These are phyloP conservation scores for Cladosporium colombiae DNA, from an alignment of 2,329 filamentous ascomycete genomes.

Conservation along the genomic window DNA sequence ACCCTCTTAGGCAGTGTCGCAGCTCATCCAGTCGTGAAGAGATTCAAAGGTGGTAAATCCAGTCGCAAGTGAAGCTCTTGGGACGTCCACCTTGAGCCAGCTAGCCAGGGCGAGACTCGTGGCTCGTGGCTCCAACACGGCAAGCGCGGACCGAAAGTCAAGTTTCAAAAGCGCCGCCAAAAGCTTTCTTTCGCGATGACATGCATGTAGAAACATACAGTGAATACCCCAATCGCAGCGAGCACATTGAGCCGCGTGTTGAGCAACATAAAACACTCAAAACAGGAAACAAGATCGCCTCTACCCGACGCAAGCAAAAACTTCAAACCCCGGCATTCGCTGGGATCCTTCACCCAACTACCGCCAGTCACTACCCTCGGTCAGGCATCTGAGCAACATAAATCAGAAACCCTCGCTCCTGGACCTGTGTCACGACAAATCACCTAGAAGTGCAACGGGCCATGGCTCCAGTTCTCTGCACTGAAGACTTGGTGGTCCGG, in stretches of 20 bases:
- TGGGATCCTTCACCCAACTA: neutral
- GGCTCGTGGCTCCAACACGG: constrained; percentile 2
- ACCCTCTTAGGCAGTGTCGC: neutral
- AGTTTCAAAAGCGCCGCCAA: constrained; percentile 1
- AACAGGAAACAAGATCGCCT: neutral
- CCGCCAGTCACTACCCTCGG: neutral
- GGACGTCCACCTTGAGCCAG: neutral
- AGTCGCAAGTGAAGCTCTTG: neutral
- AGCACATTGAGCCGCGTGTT: too few species aligned
- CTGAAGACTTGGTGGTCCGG: constrained; percentile 34
- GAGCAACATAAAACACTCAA: neutral
- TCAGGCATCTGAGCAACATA: neutral
- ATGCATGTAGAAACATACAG: neutral
- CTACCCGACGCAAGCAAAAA: neutral
- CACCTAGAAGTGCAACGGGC: neutral
- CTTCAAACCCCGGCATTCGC: neutral
- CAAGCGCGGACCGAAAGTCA: constrained; percentile 9
- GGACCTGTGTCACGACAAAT: neutral
- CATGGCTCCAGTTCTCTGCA: constrained; percentile 14
- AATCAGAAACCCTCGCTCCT: neutral
- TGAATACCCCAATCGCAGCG: neutral
- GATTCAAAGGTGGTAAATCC: neutral
- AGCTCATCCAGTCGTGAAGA: neutral
- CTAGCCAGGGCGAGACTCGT: neutral
- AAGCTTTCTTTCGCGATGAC: neutral